Evolutionary conservation across 352 stramenopile species (phyloP).

Genomic region (Pythium biforme): DNA sequence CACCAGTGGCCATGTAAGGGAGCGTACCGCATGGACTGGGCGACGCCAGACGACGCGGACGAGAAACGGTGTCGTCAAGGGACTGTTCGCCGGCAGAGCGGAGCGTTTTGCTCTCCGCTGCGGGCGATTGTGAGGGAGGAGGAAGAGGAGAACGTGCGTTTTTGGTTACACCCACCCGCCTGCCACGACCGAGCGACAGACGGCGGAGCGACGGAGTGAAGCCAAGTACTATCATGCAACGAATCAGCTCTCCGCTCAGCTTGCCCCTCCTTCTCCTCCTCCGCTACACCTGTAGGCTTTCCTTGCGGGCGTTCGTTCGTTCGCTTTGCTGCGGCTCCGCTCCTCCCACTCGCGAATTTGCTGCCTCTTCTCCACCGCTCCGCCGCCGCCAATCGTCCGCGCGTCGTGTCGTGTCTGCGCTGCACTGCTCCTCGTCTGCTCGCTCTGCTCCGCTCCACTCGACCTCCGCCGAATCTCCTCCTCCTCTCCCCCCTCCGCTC

Average conservation of each 20-base stretch:
- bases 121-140: too few relatives aligned
- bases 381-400: not conserved
- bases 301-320: not conserved
- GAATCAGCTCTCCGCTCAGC: not conserved
- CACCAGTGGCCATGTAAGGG: conserved; percentile 2
- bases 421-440: conserved; percentile 1
- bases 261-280: not conserved
- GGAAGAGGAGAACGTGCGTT: not conserved
- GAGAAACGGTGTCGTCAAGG: not conserved
- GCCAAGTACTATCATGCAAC: not conserved
- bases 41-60: not conserved
- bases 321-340: not conserved
- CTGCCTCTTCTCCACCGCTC: conserved; percentile 19
- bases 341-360: conserved; percentile 15
- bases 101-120: not conserved
- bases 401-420: not conserved
- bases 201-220: not conserved
- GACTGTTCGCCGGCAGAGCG: not conserved
- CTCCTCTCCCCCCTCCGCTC: not conserved
- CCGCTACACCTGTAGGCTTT: not conserved
- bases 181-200: conserved; percentile 6
- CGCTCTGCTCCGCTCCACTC: not conserved
- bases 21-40: conserved; percentile 6
- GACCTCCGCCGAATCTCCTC: conserved; percentile 2
- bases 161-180: conserved; percentile 1